Evolutionary conservation across 768 basidiomycete genomes (phyloP).

Genomic region (Lactarius akahatsu): DNA sequence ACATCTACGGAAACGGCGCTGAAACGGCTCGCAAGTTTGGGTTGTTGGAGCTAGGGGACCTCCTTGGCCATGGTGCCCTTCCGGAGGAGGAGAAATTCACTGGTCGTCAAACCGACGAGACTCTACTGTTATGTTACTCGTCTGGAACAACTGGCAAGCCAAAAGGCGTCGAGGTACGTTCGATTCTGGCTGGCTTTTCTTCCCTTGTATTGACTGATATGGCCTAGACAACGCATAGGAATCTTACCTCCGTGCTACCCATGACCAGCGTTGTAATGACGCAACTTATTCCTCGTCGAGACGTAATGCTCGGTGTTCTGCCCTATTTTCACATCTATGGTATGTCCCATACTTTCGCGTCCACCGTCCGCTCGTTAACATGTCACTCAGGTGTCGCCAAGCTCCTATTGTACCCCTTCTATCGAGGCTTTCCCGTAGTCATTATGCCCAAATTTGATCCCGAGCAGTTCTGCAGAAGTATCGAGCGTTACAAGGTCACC

Average conservation of each 20-base stretch:
- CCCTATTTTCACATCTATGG: slow-evolving; percentile 59
- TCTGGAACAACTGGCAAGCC: slow-evolving; percentile 76
- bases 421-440: slow-evolving; percentile 49
- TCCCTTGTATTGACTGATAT: background rate
- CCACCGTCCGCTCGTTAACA: slow-evolving; percentile 43
- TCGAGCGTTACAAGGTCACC: slow-evolving; percentile 66
- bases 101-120: slow-evolving; percentile 52
- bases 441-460: slow-evolving; percentile 75
- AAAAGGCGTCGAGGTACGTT: slow-evolving; percentile 57
- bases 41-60: slow-evolving; percentile 45
- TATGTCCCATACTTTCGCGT: slow-evolving; percentile 38
- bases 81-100: slow-evolving; percentile 55
- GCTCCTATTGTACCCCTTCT: slow-evolving; percentile 59
- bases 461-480: slow-evolving; percentile 56
- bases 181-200: background rate
- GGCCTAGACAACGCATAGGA: slow-evolving; percentile 61
- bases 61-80: slow-evolving; percentile 53
- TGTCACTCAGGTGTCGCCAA: slow-evolving; percentile 52
- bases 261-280: slow-evolving; percentile 51
- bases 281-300: slow-evolving; percentile 39
- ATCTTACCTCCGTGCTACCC: slow-evolving; percentile 58
- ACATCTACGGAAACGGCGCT: slow-evolving; percentile 23
- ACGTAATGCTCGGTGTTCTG: slow-evolving; percentile 60
- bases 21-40: slow-evolving; percentile 33
- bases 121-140: slow-evolving; percentile 62